Percentiles rank a stretch among this genome's conserved stretches.
These are phyloP conservation scores for Trichocomaceae sp. DNA, from an alignment of 2,329 filamentous ascomycete genomes.

Conservation along the genomic window DNA sequence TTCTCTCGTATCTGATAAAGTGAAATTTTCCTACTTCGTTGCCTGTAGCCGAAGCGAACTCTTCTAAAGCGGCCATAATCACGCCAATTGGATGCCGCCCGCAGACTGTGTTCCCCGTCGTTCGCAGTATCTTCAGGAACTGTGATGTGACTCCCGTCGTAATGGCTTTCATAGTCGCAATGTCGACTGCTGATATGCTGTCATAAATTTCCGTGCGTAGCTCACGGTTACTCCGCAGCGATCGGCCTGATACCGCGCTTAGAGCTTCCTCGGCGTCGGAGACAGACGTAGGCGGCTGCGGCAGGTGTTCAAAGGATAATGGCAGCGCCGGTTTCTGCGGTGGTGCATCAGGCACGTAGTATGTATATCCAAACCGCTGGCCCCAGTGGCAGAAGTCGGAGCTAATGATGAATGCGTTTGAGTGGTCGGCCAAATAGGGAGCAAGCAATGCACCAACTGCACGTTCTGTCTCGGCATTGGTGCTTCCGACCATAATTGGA, in stretches of 20 bases:
- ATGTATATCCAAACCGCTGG: constrained; percentile 70
- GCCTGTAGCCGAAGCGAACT: constrained; percentile 40
- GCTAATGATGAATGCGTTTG: constrained; percentile 77
- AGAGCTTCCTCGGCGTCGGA: constrained; percentile 24
- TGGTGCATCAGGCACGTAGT: constrained; percentile 56
- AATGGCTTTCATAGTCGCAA: constrained; percentile 76
- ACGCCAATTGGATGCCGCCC: constrained; percentile 92
- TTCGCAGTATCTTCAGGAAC: constrained; percentile 62
- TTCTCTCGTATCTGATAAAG: constrained; percentile 83
- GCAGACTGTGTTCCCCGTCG: constrained; percentile 86
- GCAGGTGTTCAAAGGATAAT: constrained; percentile 36
- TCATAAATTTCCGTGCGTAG: constrained; percentile 62
- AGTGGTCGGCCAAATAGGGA: constrained; percentile 66
- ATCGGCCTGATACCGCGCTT: constrained; percentile 25
- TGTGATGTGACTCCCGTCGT: constrained; percentile 63
- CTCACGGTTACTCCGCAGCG: constrained; percentile 27
- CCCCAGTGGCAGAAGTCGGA: constrained; percentile 99
- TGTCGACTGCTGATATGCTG: constrained; percentile 73
- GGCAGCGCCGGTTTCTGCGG: constrained; percentile 30
- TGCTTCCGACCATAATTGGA: constrained; percentile 79
- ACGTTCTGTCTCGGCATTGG: constrained; percentile 59
- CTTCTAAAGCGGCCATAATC: constrained; percentile 79
- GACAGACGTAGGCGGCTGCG: constrained; percentile 29
- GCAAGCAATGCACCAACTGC: constrained; percentile 64
- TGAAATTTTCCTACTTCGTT: constrained; percentile 54